Evolutionary conservation across 257 asterid genomes (phyloP), one percentile per base, ranked within the genome.

Genomic region (Schizonepeta tenuifolia): DNA sequence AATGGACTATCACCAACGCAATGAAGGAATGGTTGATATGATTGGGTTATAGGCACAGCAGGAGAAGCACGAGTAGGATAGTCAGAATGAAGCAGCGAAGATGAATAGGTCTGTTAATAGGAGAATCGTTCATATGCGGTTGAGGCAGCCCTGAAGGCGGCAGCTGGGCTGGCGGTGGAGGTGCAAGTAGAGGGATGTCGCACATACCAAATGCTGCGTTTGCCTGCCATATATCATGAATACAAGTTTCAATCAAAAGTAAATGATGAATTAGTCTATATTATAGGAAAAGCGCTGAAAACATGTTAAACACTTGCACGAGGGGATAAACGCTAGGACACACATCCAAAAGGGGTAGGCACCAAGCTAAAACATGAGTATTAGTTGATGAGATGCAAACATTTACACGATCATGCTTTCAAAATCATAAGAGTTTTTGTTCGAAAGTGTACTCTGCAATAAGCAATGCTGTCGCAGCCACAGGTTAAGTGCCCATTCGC

Each of bases 401-500:
- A 28, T 6, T 28, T 55, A 4, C 18, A 28, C 2, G 2, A 2
- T 58, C 13, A 53, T 18, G 31, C 59, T 53, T 6, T 21, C 15
- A 58, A 28, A 31, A 58, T 28, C 28, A 11, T 40, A 38, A 47
- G 49, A 46, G 9, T 17, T 4, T 58, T 50, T 51, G 47, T 15
- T 60, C 15, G 59, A 6, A 69, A 69, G 11, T 80, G 18, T 76
- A 91, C 97, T 85, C 77, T 84, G 97, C 97, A 94, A 78, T 91
- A 91, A 74, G 97, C 90, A 72, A 91, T 84, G 83, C 71, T 88
- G 83, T 83, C 89, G 66, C 99, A 94, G 55, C 97, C 95, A 66
- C 99, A 91, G 5, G 93, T 76, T 65, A 86, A 72, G 59, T 82
- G 99, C 11, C 99, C 99, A 33, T 94, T 94, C 50, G 95, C 99